phyloP scores from a whole-genome alignment of 2,329 filamentous ascomycete genomes.

The Ophiocordyceps polyrhachis-furcata region DNA sequence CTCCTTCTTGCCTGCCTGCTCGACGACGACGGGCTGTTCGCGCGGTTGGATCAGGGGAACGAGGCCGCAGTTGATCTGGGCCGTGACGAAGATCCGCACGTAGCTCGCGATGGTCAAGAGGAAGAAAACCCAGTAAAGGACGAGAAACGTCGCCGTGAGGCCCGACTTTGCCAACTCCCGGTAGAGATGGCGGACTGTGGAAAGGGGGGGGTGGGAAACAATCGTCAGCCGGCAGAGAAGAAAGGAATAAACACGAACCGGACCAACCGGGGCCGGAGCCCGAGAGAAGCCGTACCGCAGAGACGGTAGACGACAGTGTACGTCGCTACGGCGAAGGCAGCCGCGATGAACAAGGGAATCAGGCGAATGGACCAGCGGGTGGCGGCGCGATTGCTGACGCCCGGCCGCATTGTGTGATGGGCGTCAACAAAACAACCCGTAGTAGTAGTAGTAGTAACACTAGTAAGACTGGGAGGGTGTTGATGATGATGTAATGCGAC shows the following conservation, averaged over 20 bases:
- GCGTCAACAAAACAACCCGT: neutral
- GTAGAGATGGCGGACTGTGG: conserved; percentile 49
- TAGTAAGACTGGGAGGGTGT: neutral
- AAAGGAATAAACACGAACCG: neutral
- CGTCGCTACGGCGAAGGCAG: conserved; percentile 47
- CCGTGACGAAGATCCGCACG: conserved; percentile 47
- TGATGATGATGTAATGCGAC: neutral
- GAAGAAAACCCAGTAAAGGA: conserved; percentile 55
- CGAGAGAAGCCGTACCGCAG: conserved; percentile 35
- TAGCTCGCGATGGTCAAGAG: conserved; percentile 49
- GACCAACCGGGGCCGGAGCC: neutral
- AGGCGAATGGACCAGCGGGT: conserved; percentile 26
- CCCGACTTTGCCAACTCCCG: conserved; percentile 24
- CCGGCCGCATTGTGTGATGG: conserved; percentile 11
- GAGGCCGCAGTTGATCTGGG: conserved; percentile 54
- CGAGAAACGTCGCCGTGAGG: conserved; percentile 49
- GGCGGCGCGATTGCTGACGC: conserved; percentile 10
- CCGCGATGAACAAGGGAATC: conserved; percentile 52
- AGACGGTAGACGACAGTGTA: conserved; percentile 52
- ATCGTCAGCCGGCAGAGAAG: neutral
- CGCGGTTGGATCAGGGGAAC: conserved; percentile 36
- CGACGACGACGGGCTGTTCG: conserved; percentile 15
- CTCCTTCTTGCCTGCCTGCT: conserved; percentile 5
- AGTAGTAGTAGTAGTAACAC: too few relatives aligned
- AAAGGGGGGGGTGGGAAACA: neutral